Evolutionary conservation across 2,329 filamentous ascomycete genomes (phyloP).

Genomic region (Trichoderma sp.): DNA sequence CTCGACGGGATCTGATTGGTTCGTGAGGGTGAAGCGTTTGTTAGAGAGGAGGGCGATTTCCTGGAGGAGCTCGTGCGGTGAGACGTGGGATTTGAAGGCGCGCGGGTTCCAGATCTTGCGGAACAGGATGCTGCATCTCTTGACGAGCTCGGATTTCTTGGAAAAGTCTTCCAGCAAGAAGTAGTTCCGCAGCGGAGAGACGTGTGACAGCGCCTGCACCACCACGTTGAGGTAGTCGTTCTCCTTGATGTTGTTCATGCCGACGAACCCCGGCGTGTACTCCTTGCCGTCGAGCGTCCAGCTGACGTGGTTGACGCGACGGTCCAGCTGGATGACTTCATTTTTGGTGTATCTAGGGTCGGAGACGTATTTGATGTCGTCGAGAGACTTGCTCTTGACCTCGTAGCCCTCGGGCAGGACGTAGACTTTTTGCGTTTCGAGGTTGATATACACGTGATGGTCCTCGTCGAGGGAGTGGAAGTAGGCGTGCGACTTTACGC

Average conservation of each 20-base stretch:
- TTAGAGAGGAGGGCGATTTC: constrained; percentile 87
- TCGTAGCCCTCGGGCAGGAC: constrained; percentile 96
- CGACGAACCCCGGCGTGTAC: constrained; percentile 92
- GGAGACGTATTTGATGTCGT: constrained; percentile 97
- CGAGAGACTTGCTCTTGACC: constrained; percentile 87
- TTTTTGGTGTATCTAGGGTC: constrained; percentile 80
- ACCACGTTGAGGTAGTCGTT: constrained; percentile 98
- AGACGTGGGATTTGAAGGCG: constrained; percentile 95
- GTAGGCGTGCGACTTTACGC: constrained; percentile 92
- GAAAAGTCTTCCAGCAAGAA: constrained; percentile 83
- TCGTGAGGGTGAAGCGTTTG: constrained; percentile 86
- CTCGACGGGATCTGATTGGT: constrained; percentile 92
- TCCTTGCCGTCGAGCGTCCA: constrained; percentile 80
- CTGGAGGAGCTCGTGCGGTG: constrained; percentile 93
- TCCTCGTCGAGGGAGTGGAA: constrained; percentile 93
- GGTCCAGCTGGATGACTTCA: constrained; percentile 79
- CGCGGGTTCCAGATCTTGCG: constrained; percentile 98
- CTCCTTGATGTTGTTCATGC: constrained; percentile 99
- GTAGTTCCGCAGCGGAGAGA: constrained; percentile 84
- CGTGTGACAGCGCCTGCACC: constrained; percentile 86
- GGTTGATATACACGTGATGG: constrained; percentile 98
- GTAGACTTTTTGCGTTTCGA: constrained; percentile 87
- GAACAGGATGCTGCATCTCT: constrained; percentile 83
- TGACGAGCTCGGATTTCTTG: constrained; percentile 71
- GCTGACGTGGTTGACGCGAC: constrained; percentile 51